Evolutionary conservation across 441 rosid species (phyloP).

Genomic region (Arabidopsis lyrata): DNA sequence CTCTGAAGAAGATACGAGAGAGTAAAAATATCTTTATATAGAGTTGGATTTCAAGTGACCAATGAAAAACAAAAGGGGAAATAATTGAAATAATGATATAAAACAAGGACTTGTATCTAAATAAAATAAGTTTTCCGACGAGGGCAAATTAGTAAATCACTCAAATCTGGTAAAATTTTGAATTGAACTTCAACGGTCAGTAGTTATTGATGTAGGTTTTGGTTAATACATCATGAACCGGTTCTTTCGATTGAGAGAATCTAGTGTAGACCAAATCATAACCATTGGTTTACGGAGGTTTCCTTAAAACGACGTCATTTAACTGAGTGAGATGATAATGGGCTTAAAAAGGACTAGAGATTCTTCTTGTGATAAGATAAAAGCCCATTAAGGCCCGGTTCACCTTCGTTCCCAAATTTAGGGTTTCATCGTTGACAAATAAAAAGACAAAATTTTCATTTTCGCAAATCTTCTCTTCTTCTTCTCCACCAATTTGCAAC

Average conservation of each 20-base stretch:
- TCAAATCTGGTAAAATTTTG: neutral
- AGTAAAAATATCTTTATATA: neutral
- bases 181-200: neutral
- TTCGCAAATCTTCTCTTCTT: constrained; percentile 8
- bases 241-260: neutral
- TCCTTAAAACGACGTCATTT: neutral
- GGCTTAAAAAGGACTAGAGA: neutral
- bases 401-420: constrained; percentile 8
- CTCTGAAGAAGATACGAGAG: neutral
- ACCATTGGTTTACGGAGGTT: too few species aligned
- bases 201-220: neutral
- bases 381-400: constrained; percentile 22
- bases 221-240: neutral
- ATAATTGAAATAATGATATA: neutral
- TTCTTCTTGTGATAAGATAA: neutral
- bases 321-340: neutral
- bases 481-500: neutral
- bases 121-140: neutral
- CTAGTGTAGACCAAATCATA: neutral
- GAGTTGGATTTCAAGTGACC: neutral
- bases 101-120: neutral
- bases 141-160: neutral
- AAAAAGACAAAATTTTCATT: neutral
- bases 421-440: constrained; percentile 18
- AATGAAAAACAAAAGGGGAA: neutral